These are phyloP conservation scores for Euryodendron excelsum DNA, from an alignment of 148 eudicot genomes.

Conservation along the genomic window DNA sequence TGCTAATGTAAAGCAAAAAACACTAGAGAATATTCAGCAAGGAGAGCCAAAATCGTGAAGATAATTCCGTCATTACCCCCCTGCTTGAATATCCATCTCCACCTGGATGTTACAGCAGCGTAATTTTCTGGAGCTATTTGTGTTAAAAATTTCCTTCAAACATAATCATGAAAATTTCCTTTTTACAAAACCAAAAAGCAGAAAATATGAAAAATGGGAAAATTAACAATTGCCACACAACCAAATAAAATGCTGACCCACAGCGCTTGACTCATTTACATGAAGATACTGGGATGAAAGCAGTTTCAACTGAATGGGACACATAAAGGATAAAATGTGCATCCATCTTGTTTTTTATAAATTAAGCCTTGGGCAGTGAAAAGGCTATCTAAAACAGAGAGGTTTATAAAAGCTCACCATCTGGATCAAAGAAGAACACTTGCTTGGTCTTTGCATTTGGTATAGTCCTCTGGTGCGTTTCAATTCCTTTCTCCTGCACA, in stretches of 20 bases:
- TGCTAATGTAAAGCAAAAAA: not conserved
- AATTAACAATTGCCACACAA: no score
- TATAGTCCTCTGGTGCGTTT: conserved; percentile 56
- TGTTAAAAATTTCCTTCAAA: no score
- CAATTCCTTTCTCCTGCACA: conserved; percentile 74
- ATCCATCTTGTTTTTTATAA: not conserved
- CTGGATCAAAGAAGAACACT: conserved; percentile 95
- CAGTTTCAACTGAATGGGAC: no score
- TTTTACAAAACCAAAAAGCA: no score
- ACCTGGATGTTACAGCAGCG: no score
- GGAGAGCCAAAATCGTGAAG: not conserved
- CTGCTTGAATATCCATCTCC: not conserved
- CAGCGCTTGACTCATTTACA: no score
- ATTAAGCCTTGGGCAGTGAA: not conserved
- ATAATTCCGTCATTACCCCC: not conserved
- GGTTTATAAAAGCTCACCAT: conserved; percentile 44
- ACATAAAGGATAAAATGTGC: not conserved
- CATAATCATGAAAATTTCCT: no score
- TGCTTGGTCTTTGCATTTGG: conserved; percentile 82
- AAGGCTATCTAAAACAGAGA: not conserved
- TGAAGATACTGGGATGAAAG: no score
- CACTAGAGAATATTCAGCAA: not conserved
- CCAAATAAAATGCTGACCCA: no score
- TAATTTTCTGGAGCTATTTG: not conserved
- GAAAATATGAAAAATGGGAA: no score